These are phyloP conservation scores for Bacidia gigantensis DNA, from an alignment of 495 filamentous ascomycete genomes.

Conservation along the genomic window DNA sequence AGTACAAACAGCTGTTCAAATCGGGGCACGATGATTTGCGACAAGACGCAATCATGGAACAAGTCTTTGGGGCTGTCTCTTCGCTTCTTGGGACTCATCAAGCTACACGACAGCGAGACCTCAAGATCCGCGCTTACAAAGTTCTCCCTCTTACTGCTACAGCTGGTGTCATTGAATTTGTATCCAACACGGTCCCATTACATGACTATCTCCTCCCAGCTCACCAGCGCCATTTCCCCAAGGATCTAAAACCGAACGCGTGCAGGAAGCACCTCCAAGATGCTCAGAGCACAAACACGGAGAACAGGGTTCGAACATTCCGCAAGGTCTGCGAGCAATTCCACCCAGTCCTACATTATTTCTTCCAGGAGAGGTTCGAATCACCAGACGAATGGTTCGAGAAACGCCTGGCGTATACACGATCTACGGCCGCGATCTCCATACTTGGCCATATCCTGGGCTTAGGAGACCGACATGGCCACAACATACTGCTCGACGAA, in stretches of 20 bases:
- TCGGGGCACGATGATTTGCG: constrained; percentile 87
- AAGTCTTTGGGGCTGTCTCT: constrained; percentile 94
- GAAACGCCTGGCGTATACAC: constrained; percentile 72
- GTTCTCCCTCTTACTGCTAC: constrained; percentile 73
- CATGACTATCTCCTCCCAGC: constrained; percentile 85
- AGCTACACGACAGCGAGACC: constrained; percentile 71
- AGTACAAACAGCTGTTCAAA: constrained; percentile 85
- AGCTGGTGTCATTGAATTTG: constrained; percentile 94
- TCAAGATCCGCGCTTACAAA: constrained; percentile 89
- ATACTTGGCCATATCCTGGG: constrained; percentile 90
- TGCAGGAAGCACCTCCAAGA: constrained; percentile 68
- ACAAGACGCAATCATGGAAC: constrained; percentile 99
- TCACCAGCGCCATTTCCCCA: constrained; percentile 73
- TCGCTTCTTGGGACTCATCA: constrained; percentile 73
- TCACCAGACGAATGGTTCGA: constrained; percentile 95
- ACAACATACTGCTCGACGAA: constrained; percentile 90
- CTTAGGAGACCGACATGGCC: constrained; percentile 88
- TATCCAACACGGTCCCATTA: constrained; percentile 77
- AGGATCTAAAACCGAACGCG: constrained; percentile 56
- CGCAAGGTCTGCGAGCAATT: constrained; percentile 64
- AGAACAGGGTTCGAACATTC: constrained; percentile 59
- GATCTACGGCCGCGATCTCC: constrained; percentile 85
- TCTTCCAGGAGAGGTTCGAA: constrained; percentile 89
- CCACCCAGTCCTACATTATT: constrained; percentile 88
- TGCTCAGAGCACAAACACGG: constrained; percentile 50